Percentiles rank a stretch among this genome's conserved stretches.
phyloP scores from a whole-genome alignment of 2,329 filamentous ascomycete genomes.

The Colletotrichum brevisporum region DNA sequence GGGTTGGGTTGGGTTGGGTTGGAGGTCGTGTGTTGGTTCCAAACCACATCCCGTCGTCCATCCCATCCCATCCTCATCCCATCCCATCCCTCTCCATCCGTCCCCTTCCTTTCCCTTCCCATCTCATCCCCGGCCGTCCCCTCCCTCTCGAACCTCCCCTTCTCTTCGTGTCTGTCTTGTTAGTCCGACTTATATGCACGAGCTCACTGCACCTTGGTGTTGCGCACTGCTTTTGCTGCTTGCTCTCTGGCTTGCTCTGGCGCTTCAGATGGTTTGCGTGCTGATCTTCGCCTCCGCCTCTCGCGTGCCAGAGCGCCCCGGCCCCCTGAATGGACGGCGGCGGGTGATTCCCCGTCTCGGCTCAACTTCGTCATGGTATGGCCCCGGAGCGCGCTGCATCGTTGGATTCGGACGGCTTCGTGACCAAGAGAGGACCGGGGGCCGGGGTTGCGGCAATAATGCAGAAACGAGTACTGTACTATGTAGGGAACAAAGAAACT shows the following conservation, averaged over 20 bases:
- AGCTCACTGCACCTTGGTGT: no score
- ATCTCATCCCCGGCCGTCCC: neutral
- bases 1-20: neutral
- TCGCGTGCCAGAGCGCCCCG: slow-evolving; percentile 5
- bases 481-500: slow-evolving; percentile 18
- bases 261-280: neutral
- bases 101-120: neutral
- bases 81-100: neutral
- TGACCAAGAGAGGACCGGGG: slow-evolving; percentile 30
- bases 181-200: no score
- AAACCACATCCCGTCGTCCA: neutral
- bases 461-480: slow-evolving; percentile 7
- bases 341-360: neutral
- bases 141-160: neutral
- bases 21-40: slow-evolving; percentile 15
- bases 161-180: no score
- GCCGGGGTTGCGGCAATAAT: slow-evolving; percentile 8
- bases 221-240: no score
- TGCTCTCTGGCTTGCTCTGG: no score
- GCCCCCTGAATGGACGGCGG: slow-evolving; percentile 4
- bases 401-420: slow-evolving; percentile 26
- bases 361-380: slow-evolving; percentile 19
- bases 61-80: neutral
- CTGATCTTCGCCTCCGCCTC: slow-evolving; percentile 6
- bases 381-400: slow-evolving; percentile 27